Evolutionary conservation across 345 rosid genomes (phyloP), one percentile per base, ranked within the genome.

Genomic region (Toxicodendron radicans): DNA sequence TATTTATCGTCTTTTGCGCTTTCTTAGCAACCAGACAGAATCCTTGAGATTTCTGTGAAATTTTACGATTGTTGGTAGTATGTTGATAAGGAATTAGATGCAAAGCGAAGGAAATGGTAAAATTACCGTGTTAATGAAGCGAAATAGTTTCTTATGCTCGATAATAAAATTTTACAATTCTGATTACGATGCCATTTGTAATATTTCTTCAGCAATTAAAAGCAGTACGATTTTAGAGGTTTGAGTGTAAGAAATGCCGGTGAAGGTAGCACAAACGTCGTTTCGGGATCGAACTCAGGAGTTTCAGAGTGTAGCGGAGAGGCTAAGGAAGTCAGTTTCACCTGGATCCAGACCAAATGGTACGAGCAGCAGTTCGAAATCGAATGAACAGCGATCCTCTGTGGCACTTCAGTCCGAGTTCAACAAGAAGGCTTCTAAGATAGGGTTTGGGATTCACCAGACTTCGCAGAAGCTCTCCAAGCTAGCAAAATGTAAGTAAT

Each of bases 391-490:
- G 70, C 87, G 90, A 70, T 88, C 87, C 17, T 83, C 78, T 3
- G 82, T 77, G 54, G 84, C 85, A 13, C 76, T 84, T 73, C 92
- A 88, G 66, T 88, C 92, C 10, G 92, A 88, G 71, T 88, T 88
- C 75, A 86, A 81, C 64, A 80, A 81, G 64, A 82, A 88, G 58
- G 92, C 92, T 23, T 86, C 92, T 9, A 86, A 86, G 82, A 83
- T 88, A 1, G 92, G 92, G 69, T 75, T 78, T 24, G 92, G 86
- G 46, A 84, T 88, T 56, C 90, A 88, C 66, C 92, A 88, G 79
- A 84, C 92, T 0, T 88, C 92, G 2, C 89, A 86, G 79, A 88
- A 86, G 74, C 86, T 88, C 0, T 64, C 85, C 0, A 88, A 86
- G 80, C 83, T 88, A 7, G 90, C 92, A 1, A 83, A 88, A 75